These are phyloP conservation scores for Clitopilus hobsonii DNA, from an alignment of 768 basidiomycete species.

Conservation along the genomic window DNA sequence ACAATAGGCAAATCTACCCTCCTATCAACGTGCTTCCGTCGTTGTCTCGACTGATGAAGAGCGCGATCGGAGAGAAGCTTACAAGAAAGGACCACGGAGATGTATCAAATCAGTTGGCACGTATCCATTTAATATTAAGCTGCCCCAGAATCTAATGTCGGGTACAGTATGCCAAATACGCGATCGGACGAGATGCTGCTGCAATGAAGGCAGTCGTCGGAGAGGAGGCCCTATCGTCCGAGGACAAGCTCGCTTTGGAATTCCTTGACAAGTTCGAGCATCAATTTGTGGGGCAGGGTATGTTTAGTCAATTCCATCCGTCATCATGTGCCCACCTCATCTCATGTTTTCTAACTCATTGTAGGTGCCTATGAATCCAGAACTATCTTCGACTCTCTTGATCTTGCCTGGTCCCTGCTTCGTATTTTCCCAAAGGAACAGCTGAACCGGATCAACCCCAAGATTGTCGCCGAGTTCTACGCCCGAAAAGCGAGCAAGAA, in stretches of 20 bases:
- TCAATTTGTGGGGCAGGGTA: slow-evolving; percentile 95
- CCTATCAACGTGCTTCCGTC: slow-evolving; percentile 99
- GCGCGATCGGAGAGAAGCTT: slow-evolving; percentile 95
- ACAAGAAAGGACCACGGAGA: slow-evolving; percentile 99
- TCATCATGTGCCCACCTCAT: slow-evolving; percentile 4
- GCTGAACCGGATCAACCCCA: slow-evolving; percentile 95
- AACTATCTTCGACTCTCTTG: slow-evolving; percentile 94
- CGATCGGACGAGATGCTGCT: slow-evolving; percentile 94
- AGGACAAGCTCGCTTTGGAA: slow-evolving; percentile 95
- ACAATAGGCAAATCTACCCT: slow-evolving; percentile 97
- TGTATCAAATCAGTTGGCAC: slow-evolving; percentile 95
- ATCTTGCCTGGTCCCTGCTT: slow-evolving; percentile 93
- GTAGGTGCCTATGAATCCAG: slow-evolving; percentile 91
- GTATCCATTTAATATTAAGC: slow-evolving; percentile 24
- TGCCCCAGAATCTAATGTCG: slow-evolving; percentile 1
- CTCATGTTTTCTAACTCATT: slow-evolving; percentile 7
- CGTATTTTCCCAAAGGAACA: slow-evolving; percentile 99
- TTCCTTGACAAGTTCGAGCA: slow-evolving; percentile 98
- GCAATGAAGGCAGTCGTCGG: slow-evolving; percentile 99
- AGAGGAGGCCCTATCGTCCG: slow-evolving; percentile 91
- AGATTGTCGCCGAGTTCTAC: slow-evolving; percentile 93
- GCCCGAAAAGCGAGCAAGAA: slow-evolving; percentile 75
- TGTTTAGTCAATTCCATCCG: slow-evolving; percentile 18
- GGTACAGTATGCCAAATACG: slow-evolving; percentile 90
- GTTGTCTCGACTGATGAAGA: slow-evolving; percentile 99